These are phyloP conservation scores for Amborella trichopoda DNA, from an alignment of 164 flowering plant genomes.

Conservation along the genomic window DNA sequence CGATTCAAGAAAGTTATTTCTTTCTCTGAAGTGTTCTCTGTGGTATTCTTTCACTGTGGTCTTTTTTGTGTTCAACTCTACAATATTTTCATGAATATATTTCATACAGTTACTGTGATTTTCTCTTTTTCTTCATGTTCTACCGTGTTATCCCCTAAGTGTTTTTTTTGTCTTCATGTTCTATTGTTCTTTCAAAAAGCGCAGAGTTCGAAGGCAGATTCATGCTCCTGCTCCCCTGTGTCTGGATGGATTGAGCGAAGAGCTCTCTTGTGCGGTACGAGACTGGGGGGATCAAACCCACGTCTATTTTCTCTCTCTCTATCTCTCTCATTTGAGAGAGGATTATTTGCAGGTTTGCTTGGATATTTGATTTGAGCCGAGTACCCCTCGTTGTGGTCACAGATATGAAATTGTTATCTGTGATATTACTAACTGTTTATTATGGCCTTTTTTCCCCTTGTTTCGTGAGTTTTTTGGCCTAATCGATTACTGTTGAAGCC, in stretches of 20 bases:
- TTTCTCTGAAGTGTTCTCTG: too few species aligned
- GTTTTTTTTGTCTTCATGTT: too few species aligned
- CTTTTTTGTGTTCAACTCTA: too few species aligned
- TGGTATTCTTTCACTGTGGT: too few species aligned
- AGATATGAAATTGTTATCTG: constrained; percentile 33
- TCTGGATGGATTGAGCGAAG: constrained; percentile 68
- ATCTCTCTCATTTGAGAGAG: too few species aligned
- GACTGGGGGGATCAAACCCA: background rate
- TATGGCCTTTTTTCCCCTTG: background rate
- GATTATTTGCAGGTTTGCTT: constrained; percentile 64
- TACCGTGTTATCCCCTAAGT: too few species aligned
- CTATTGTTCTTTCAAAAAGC: constrained; percentile 44
- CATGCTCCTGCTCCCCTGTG: constrained; percentile 31
- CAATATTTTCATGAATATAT: too few species aligned
- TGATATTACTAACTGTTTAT: background rate
- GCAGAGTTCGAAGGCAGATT: constrained; percentile 29
- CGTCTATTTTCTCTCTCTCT: too few species aligned
- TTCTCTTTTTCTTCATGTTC: too few species aligned
- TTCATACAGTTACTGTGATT: too few species aligned
- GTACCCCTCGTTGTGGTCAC: constrained; percentile 95
- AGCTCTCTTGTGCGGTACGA: constrained; percentile 92
- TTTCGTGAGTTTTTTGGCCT: background rate
- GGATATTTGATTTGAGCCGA: constrained; percentile 89
- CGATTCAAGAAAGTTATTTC: too few species aligned
- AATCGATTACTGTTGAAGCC: background rate